Percentiles rank a stretch among this genome's conserved stretches.
Conservation (phyloP, 257 asterid species). For the Nicotiana tomentosiformis region DNA sequence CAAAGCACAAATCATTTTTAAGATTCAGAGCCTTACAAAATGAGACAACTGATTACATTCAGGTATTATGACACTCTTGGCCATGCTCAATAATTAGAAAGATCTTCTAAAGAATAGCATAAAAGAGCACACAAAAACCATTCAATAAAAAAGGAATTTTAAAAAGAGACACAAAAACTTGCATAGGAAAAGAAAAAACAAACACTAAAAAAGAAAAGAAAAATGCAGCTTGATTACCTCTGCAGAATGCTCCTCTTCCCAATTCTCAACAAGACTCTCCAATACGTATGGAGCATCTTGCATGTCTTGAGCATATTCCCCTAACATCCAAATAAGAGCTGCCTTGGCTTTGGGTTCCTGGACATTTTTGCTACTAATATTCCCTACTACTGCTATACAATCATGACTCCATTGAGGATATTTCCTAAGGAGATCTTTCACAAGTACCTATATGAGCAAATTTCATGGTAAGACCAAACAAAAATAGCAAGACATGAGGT, state of each 20-base stretch:
- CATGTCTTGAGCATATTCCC: slow-evolving; percentile 99
- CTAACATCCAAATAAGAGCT: slow-evolving; percentile 98
- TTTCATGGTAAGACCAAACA: slow-evolving; percentile 4
- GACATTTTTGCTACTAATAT: slow-evolving; percentile 88
- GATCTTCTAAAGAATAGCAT: neutral
- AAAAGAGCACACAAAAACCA: neutral
- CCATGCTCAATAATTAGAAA: neutral
- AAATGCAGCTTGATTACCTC: slow-evolving; percentile 48
- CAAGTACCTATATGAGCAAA: slow-evolving; percentile 68
- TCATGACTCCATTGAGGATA: slow-evolving; percentile 99
- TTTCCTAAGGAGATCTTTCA: slow-evolving; percentile 95
- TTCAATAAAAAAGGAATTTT: too few relatives aligned
- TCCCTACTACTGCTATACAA: slow-evolving; percentile 98
- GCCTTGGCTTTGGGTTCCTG: slow-evolving; percentile 99
- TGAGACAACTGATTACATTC: neutral
- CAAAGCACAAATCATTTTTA: neutral
- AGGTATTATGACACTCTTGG: neutral
- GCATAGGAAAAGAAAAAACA: neutral
- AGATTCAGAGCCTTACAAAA: neutral
- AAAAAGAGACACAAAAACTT: neutral
- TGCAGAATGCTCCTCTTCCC: slow-evolving; percentile 95
- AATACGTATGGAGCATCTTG: slow-evolving; percentile 92
- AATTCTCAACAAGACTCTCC: slow-evolving; percentile 81
- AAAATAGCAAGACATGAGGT: neutral
- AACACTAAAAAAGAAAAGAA: neutral